A percentile compares a stretch with the other conserved stretches of the same genome.
These are phyloP conservation scores for Fragaria iinumae DNA, from an alignment of 306 rosid species.

Conservation along the genomic window DNA sequence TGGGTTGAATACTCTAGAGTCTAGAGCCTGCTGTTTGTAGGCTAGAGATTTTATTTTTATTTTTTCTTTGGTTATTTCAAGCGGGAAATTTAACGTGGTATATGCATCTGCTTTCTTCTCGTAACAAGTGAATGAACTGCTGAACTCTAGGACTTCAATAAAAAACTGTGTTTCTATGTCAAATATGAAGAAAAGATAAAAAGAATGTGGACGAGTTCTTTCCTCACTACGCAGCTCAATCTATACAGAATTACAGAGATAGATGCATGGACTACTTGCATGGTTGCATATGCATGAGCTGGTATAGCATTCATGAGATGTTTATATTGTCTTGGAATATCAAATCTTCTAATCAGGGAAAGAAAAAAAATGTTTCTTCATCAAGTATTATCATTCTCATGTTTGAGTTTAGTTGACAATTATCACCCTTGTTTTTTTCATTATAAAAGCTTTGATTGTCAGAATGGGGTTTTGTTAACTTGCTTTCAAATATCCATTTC, in stretches of 20 bases:
- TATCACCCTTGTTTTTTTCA: neutral
- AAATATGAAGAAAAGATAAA: neutral
- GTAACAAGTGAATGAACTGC: neutral
- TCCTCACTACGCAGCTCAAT: neutral
- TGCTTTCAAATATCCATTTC: neutral
- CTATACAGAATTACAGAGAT: neutral
- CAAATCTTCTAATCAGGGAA: neutral
- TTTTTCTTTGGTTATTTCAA: neutral
- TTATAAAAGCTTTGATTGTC: neutral
- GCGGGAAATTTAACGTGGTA: neutral
- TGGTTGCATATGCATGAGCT: neutral
- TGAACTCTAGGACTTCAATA: neutral
- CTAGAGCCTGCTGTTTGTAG: neutral
- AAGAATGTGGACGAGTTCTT: neutral
- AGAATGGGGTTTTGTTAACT: neutral
- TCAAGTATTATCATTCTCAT: neutral
- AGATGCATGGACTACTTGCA: neutral
- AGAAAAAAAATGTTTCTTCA: neutral
- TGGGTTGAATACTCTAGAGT: conserved; percentile 7
- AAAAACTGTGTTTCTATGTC: neutral
- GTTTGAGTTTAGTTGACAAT: neutral
- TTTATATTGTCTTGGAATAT: neutral
- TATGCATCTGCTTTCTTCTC: neutral
- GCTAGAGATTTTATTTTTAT: neutral
- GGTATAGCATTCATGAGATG: neutral